phyloP scores from a whole-genome alignment of 225 moss, liverwort and hornwort species.

The Lunularia cruciata region DNA sequence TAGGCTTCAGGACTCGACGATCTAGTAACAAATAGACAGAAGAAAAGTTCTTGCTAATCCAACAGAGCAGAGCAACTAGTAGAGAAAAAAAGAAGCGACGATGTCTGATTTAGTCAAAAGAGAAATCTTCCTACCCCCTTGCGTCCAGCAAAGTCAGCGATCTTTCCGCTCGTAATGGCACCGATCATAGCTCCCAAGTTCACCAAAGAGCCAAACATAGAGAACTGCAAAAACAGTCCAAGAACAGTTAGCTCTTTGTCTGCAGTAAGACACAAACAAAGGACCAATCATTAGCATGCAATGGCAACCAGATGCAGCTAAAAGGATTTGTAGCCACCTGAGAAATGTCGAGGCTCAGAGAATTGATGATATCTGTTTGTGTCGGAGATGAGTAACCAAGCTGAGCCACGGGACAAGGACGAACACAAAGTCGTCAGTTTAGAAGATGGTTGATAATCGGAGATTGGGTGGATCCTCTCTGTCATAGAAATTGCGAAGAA shows the following conservation, averaged over 20 bases:
- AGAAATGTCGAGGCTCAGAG: conserved; percentile 37
- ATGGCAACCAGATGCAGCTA: too few species aligned
- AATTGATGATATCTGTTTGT: conserved; percentile 34
- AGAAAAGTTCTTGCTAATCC: not conserved
- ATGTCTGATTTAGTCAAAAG: not conserved
- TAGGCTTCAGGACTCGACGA: not conserved
- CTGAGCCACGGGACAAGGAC: conserved; percentile 22
- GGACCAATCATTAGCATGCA: not conserved
- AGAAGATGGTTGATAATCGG: too few species aligned
- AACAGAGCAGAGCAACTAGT: not conserved
- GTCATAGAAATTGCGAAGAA: too few species aligned
- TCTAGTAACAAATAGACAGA: not conserved
- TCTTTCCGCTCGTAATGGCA: conserved; percentile 39
- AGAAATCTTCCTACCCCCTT: conserved; percentile 39
- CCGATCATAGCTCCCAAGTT: conserved; percentile 54
- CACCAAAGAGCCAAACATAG: conserved; percentile 48
- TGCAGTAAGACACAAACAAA: too few species aligned
- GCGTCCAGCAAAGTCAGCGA: conserved; percentile 43
- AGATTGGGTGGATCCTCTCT: too few species aligned
- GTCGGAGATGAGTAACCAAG: conserved; percentile 51
- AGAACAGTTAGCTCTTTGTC: too few species aligned
- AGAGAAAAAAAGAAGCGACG: not conserved
- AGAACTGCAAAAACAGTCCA: conserved; percentile 33
- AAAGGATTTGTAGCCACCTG: conserved; percentile 27
- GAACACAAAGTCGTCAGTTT: not conserved